Conservation (phyloP, 768 basidiomycete species). For the Leucogyrophana mollusca region DNA sequence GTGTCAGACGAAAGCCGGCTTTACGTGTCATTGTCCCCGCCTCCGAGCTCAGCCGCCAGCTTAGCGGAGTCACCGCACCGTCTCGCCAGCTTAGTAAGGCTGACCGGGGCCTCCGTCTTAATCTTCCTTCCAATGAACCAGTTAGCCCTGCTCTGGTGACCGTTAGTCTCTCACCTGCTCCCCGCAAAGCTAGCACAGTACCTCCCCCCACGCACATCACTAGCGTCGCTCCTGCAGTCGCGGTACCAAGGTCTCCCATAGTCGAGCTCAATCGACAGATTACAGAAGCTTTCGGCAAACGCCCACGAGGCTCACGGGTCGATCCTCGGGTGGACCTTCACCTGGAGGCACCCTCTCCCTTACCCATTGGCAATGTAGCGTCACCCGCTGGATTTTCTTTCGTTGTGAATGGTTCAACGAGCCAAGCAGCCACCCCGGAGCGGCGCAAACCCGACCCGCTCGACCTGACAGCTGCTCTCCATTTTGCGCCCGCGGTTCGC, state of each 20-base stretch:
- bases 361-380: background rate
- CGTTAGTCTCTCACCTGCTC: constrained; percentile 3
- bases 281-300: background rate
- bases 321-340: background rate
- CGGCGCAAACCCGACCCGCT: background rate
- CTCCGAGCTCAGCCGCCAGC: constrained; percentile 11
- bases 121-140: background rate
- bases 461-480: background rate
- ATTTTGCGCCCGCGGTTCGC: background rate
- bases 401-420: background rate
- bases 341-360: constrained; percentile 10
- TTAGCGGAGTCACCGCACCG: constrained; percentile 10
- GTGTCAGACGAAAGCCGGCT: constrained; percentile 8
- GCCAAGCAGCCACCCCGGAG: constrained; percentile 9
- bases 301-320: background rate
- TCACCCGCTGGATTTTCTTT: background rate
- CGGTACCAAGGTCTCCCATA: background rate
- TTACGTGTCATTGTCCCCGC: constrained; percentile 4
- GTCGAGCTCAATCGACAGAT: background rate
- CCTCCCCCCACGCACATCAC: background rate
- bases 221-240: background rate
- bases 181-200: background rate
- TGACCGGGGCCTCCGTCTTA: constrained; percentile 5
- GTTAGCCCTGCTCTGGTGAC: constrained; percentile 2
- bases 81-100: constrained; percentile 13